Percentiles rank a stretch among this genome's conserved stretches.
Evolutionary conservation across 495 filamentous ascomycete species (phyloP).

Genomic region (Aspergillus diversus): DNA sequence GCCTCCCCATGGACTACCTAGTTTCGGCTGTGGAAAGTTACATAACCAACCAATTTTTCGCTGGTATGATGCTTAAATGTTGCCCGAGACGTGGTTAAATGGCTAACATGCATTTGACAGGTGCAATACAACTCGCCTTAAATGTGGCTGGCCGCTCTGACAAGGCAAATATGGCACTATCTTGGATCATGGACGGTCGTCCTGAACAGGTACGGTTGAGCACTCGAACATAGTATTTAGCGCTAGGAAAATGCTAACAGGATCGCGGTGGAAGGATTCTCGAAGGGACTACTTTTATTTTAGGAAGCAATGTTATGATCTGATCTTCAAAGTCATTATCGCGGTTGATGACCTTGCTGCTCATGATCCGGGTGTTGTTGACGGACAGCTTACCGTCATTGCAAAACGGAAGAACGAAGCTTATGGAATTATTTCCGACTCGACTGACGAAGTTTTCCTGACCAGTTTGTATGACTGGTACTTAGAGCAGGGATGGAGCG

Average conservation of each 20-base stretch:
- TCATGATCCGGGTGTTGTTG: constrained; percentile 67
- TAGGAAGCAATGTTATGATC: constrained; percentile 78
- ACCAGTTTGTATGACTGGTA: constrained; percentile 98
- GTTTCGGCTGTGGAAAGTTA: constrained; percentile 77
- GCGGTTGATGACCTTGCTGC: constrained; percentile 71
- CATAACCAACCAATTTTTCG: constrained; percentile 81
- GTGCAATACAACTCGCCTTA: constrained; percentile 87
- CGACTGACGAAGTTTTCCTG: constrained; percentile 89
- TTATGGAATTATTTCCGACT: constrained; percentile 81
- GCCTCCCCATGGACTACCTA: constrained; percentile 79
- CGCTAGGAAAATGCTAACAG: constrained; percentile 54
- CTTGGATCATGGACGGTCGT: constrained; percentile 71
- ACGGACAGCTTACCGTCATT: constrained; percentile 74
- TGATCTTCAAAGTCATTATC: constrained; percentile 77
- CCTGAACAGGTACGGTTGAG: constrained; percentile 50
- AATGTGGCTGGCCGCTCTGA: constrained; percentile 80
- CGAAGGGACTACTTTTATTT: constrained; percentile 66
- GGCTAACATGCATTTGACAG: constrained; percentile 38
- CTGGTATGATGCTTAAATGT: constrained; percentile 42
- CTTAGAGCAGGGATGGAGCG: constrained; percentile 74
- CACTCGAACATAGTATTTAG: not conserved
- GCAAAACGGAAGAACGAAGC: constrained; percentile 83
- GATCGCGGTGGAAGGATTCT: constrained; percentile 56
- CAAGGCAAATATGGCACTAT: constrained; percentile 77
- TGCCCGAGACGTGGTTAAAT: not conserved